A percentile compares a stretch with the other conserved stretches of the same genome.
Evolutionary conservation across 768 basidiomycete genomes (phyloP).

Genomic region (Cubamyces sp.): DNA sequence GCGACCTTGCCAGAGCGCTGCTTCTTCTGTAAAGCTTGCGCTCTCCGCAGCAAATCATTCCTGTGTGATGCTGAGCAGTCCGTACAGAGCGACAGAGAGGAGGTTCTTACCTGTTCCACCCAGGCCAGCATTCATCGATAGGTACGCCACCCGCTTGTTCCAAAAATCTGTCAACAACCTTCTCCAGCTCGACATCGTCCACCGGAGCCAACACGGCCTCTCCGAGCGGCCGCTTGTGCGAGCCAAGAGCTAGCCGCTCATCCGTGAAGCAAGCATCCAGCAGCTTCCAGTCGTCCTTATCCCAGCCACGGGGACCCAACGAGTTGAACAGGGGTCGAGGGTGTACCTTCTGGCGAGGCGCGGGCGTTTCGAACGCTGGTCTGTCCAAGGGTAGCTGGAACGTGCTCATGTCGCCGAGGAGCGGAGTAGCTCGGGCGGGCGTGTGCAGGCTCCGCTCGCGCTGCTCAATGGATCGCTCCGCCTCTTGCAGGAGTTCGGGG

Average conservation of each 20-base stretch:
- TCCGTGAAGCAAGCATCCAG: conserved; percentile 82
- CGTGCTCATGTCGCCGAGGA: not conserved
- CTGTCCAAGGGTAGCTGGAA: conserved; percentile 12
- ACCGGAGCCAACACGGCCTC: conserved; percentile 50
- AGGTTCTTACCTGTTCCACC: conserved; percentile 60
- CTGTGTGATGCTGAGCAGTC: conserved; percentile 37
- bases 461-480: conserved; percentile 48
- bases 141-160: conserved; percentile 48
- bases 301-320: conserved; percentile 51
- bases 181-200: conserved; percentile 53
- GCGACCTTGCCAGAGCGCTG: conserved; percentile 62
- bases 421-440: conserved; percentile 16
- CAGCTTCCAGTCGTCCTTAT: conserved; percentile 77
- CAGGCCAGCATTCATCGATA: conserved; percentile 33
- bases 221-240: conserved; percentile 32
- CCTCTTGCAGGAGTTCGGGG: conserved; percentile 60
- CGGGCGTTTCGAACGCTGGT: conserved; percentile 20
- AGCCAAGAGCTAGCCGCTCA: conserved; percentile 57
- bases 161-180: conserved; percentile 66
- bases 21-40: conserved; percentile 59
- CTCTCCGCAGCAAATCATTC: conserved; percentile 53
- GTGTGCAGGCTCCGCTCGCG: conserved; percentile 21
- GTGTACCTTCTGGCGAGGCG: conserved; percentile 3
- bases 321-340: conserved; percentile 16
- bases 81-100: not conserved